These are phyloP conservation scores for Arctostaphylos glauca DNA, from an alignment of 148 eudicot species.

Conservation along the genomic window DNA sequence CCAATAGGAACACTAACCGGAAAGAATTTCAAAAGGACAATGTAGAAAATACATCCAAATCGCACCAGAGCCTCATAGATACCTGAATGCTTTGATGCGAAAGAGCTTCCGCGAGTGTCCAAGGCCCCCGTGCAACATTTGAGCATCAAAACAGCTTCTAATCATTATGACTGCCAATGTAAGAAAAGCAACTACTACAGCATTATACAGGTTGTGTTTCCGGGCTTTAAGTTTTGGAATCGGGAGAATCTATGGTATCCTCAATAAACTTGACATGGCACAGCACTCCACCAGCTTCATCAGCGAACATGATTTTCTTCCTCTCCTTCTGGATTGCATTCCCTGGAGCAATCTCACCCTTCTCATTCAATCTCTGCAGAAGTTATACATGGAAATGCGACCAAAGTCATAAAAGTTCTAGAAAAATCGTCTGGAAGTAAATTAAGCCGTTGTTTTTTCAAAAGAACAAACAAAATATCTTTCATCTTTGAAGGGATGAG, in stretches of 20 bases:
- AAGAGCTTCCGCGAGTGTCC: background rate
- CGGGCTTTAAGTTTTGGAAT: constrained; percentile 19
- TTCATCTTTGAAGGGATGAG: constrained; percentile 7
- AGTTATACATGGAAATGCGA: background rate
- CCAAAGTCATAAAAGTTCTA: background rate
- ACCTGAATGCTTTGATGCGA: background rate
- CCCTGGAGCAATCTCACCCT: constrained; percentile 30
- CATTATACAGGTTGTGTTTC: constrained; percentile 4
- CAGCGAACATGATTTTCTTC: constrained; percentile 77
- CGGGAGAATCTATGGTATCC: constrained; percentile 22
- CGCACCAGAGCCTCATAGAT: background rate
- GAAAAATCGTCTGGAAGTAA: background rate
- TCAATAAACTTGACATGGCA: constrained; percentile 67
- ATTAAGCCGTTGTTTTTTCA: background rate
- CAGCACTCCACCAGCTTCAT: constrained; percentile 84
- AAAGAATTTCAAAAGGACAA: background rate
- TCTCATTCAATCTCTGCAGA: constrained; percentile 49
- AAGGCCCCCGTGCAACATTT: background rate
- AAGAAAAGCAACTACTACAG: background rate
- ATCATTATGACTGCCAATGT: background rate
- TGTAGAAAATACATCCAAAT: background rate
- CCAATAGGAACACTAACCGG: background rate
- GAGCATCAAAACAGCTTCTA: constrained; percentile 3
- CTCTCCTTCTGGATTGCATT: constrained; percentile 34
- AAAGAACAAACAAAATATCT: background rate